Evolutionary conservation across 2,329 filamentous ascomycete species (phyloP).

Genomic region (Didymella pomorum): DNA sequence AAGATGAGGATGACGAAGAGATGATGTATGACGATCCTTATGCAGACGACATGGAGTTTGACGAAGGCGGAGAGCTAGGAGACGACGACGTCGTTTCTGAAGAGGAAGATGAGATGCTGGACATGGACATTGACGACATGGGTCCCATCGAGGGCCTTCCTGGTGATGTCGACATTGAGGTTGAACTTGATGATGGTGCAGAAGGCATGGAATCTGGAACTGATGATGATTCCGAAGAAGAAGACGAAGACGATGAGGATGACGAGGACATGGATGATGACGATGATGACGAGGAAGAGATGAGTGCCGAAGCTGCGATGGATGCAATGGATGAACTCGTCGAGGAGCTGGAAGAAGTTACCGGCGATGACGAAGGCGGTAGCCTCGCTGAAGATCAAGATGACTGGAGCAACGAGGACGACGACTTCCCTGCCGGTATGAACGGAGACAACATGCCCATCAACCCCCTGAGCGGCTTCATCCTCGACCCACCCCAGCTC

Average conservation of each 20-base stretch:
- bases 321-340: slow-evolving; percentile 38
- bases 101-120: slow-evolving; percentile 85
- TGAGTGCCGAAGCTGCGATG: slow-evolving; percentile 49
- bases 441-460: slow-evolving; percentile 63
- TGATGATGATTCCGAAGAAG: slow-evolving; percentile 63
- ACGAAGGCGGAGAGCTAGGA: slow-evolving; percentile 72
- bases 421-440: slow-evolving; percentile 51
- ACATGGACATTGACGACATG: slow-evolving; percentile 79
- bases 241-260: slow-evolving; percentile 64
- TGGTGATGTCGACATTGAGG: slow-evolving; percentile 78
- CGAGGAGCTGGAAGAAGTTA: slow-evolving; percentile 55
- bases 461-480: slow-evolving; percentile 41
- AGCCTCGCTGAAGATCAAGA: slow-evolving; percentile 53
- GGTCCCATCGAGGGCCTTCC: slow-evolving; percentile 72
- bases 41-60: slow-evolving; percentile 90
- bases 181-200: slow-evolving; percentile 77
- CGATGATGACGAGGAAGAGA: slow-evolving; percentile 32
- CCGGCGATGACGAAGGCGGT: slow-evolving; percentile 57
- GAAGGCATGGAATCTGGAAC: slow-evolving; percentile 65
- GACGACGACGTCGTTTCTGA: slow-evolving; percentile 80
- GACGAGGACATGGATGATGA: slow-evolving; percentile 62
- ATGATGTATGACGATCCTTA: slow-evolving; percentile 89
- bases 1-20: slow-evolving; percentile 69
- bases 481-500: slow-evolving; percentile 48
- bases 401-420: slow-evolving; percentile 58